Evolutionary conservation across 768 basidiomycete genomes (phyloP).

Genomic region (Mycena epipterygia): DNA sequence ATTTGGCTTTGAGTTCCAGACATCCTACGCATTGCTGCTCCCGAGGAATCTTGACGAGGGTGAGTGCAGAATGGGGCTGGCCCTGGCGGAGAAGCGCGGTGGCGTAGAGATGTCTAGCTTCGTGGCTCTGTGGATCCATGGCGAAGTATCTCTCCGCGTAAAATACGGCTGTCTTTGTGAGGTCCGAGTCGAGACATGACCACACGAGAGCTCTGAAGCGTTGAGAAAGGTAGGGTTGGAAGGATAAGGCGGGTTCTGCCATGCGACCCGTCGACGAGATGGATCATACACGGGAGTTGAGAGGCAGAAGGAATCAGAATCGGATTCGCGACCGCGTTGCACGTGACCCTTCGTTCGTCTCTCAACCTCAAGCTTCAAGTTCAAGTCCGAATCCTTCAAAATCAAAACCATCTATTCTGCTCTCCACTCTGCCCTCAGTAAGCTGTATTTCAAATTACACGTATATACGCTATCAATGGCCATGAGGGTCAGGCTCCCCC

Average conservation of each 20-base stretch:
- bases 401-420: not conserved
- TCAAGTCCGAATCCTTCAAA: too few species aligned
- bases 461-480: slow-evolving; percentile 63
- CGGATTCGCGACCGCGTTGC: too few species aligned
- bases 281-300: slow-evolving; percentile 16
- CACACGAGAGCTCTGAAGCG: slow-evolving; percentile 83
- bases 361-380: too few species aligned
- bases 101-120: slow-evolving; percentile 89
- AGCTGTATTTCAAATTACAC: slow-evolving; percentile 2
- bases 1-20: slow-evolving; percentile 83
- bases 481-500: slow-evolving; percentile 80
- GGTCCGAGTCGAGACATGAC: slow-evolving; percentile 87
- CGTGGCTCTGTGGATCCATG: slow-evolving; percentile 79
- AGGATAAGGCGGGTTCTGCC: slow-evolving; percentile 23
- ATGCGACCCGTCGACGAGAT: slow-evolving; percentile 9
- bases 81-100: slow-evolving; percentile 77
- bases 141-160: slow-evolving; percentile 89
- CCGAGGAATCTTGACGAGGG: slow-evolving; percentile 73
- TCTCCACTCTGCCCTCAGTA: not conserved
- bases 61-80: slow-evolving; percentile 81
- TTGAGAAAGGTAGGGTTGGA: slow-evolving; percentile 62
- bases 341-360: too few species aligned
- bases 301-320: not conserved
- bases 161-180: slow-evolving; percentile 86
- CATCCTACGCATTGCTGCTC: slow-evolving; percentile 80